Conservation (phyloP, 306 rosid genomes). For the Benincasa hispida region DNA sequence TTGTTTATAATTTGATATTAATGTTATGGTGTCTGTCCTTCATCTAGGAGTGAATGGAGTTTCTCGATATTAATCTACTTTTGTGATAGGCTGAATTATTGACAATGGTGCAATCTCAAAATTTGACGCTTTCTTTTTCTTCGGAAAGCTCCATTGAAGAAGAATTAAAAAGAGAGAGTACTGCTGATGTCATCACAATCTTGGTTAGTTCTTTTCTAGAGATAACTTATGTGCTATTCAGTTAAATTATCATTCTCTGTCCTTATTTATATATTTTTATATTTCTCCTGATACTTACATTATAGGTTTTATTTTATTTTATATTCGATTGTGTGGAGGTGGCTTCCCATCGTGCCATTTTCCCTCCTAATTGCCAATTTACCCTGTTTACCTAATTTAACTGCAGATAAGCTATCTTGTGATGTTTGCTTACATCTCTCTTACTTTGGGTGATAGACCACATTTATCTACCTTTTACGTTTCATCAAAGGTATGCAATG, state of each 20-base stretch:
- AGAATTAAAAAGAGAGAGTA: slow-evolving; percentile 92
- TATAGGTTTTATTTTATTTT: neutral
- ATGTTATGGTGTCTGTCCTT: neutral
- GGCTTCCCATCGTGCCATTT: slow-evolving; percentile 9
- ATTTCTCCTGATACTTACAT: neutral
- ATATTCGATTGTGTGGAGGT: neutral
- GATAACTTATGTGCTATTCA: neutral
- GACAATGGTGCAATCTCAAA: slow-evolving; percentile 65
- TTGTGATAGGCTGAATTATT: slow-evolving; percentile 62
- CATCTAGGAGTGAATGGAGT: neutral
- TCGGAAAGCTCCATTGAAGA: slow-evolving; percentile 97
- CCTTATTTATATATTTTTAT: neutral
- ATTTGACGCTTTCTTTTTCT: slow-evolving; percentile 84
- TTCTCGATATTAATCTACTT: slow-evolving; percentile 12
- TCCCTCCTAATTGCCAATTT: neutral
- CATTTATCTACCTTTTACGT: slow-evolving; percentile 53
- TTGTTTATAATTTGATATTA: neutral
- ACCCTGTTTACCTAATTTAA: slow-evolving; percentile 6
- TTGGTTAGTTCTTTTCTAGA: slow-evolving; percentile 36
- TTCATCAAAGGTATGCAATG: slow-evolving; percentile 73
- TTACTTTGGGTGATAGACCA: slow-evolving; percentile 85
- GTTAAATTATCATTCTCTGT: neutral
- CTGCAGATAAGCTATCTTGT: slow-evolving; percentile 97
- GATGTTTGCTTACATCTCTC: slow-evolving; percentile 96
- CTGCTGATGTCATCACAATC: slow-evolving; percentile 89